These are phyloP conservation scores for Argentina anserina DNA, from an alignment of 306 rosid species.

Conservation along the genomic window DNA sequence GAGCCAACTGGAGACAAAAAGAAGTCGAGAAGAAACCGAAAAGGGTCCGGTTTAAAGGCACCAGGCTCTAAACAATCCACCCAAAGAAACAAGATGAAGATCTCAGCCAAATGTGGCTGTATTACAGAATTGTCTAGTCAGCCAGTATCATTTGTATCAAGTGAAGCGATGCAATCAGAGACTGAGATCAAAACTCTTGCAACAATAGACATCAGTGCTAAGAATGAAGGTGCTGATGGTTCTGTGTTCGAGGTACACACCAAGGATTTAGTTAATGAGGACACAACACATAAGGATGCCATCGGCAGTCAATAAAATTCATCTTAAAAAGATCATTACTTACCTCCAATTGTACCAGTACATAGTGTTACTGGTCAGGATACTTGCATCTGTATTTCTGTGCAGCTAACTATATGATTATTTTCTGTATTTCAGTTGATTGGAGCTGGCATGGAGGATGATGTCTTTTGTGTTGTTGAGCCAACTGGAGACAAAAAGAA, in stretches of 20 bases:
- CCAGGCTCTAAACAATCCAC: slow-evolving; percentile 32
- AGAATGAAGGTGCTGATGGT: too few species aligned
- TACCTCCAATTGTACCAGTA: slow-evolving; percentile 6
- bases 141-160: too few species aligned
- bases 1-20: slow-evolving; percentile 34
- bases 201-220: too few species aligned
- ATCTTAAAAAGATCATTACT: too few species aligned
- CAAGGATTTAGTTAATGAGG: too few species aligned
- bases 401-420: slow-evolving; percentile 2
- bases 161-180: too few species aligned
- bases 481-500: slow-evolving; percentile 28
- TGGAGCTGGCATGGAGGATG: slow-evolving; percentile 56
- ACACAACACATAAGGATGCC: too few species aligned
- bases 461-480: slow-evolving; percentile 54
- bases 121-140: too few species aligned
- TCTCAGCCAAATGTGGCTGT: slow-evolving; percentile 35
- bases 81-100: slow-evolving; percentile 33
- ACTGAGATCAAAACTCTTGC: too few species aligned
- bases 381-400: neutral
- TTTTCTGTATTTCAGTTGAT: slow-evolving; percentile 48
- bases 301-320: too few species aligned
- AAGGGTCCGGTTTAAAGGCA: slow-evolving; percentile 28
- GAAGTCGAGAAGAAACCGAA: slow-evolving; percentile 40
- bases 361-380: neutral
- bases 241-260: too few species aligned